These are phyloP conservation scores for Aleurites moluccanus DNA, from an alignment of 441 rosid species.

Conservation along the genomic window DNA sequence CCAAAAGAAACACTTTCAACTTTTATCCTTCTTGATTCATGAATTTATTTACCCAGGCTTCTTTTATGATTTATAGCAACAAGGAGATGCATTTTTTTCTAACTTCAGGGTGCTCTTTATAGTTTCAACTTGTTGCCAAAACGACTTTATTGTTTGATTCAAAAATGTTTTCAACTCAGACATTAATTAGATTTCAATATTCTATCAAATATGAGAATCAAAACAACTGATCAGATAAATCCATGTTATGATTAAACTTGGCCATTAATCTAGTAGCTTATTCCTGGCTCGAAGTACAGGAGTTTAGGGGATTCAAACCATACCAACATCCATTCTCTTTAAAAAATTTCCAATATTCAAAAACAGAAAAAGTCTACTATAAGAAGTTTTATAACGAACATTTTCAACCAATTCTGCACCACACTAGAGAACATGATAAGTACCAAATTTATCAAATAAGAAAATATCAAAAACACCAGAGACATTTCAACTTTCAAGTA, in stretches of 20 bases:
- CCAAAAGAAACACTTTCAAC: neutral
- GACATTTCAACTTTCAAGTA: neutral
- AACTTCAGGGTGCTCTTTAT: neutral
- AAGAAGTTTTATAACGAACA: neutral
- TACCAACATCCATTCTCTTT: neutral
- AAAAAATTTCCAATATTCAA: neutral
- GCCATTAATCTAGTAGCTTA: neutral
- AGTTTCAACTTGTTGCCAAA: neutral
- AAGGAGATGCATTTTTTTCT: neutral
- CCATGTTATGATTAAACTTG: neutral
- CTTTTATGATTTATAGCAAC: neutral
- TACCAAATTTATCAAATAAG: neutral
- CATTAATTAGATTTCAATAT: neutral
- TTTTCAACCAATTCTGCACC: neutral
- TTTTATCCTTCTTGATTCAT: neutral
- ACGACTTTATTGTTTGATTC: neutral
- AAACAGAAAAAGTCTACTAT: neutral
- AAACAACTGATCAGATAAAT: neutral
- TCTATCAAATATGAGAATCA: neutral
- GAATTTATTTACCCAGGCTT: neutral
- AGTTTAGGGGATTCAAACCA: too few relatives aligned
- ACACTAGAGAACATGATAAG: neutral
- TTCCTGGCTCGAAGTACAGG: too few relatives aligned
- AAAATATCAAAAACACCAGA: neutral
- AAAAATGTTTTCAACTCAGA: neutral